Evolutionary conservation across 1,284 basidiomycete genomes (phyloP), one percentile per base, ranked within the genome.

Genomic region (Ceratobasidium theobromae): DNA sequence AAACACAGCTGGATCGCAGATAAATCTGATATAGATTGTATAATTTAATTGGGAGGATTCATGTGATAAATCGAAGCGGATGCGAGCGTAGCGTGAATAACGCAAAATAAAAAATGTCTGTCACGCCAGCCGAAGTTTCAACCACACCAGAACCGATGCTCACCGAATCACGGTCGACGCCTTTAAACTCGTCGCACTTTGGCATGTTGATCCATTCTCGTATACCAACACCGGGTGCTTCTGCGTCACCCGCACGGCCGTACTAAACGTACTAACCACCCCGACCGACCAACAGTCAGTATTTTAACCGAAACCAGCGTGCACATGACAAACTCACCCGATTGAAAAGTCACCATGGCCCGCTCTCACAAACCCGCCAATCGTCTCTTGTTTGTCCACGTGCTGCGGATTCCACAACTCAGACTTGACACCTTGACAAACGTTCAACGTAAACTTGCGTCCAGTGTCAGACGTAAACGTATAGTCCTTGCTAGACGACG

Each of bases 271-370:
- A 40, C 87, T 89, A 9, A 51, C 53, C 12, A 54, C n/a, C 9
- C 23, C 5, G n/a, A 52, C 66, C 14, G 5, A n/a, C n/a, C n/a
- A 6, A 38, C 16, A 38, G 35, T 6, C 35, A 16, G 35, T 38
- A 8, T 6, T 6, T 38, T 38, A 38, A 38, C 16, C 16, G 6
- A 16, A 45, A 45, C 18, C 8, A 45, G 8, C 5, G 8, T 14
- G 43, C 35, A 8, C 35, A 38, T 65, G 54, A 18, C 21, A 16
- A 48, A 57, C 68, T 23, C 49, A 68, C 71, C 89, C 89, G 40
- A 91, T 80, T 5, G 84, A 84, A 75, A 91, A 85, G 73, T 89
- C 86, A 0, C 86, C 83, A 68, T 83, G 86, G 40, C 77, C 82
- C 64, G 79, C 80, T 48, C 84, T 80, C 49, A 85, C 80, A 70